Conservation (phyloP, 2,329 filamentous ascomycete species). For the Nemania diffusa region DNA sequence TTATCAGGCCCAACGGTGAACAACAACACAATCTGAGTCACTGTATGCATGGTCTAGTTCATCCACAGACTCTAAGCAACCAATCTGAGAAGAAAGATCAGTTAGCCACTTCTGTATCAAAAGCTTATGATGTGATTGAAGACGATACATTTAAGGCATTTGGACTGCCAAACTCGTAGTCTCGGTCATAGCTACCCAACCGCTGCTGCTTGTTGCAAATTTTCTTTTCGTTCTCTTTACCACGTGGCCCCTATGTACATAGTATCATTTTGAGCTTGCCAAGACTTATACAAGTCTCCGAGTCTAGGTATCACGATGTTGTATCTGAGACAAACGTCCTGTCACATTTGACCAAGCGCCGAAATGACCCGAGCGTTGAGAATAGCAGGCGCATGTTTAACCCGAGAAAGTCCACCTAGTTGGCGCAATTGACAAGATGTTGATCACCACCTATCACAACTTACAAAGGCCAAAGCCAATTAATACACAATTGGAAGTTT, state of each 20-base stretch:
- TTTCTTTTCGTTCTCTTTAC: not conserved
- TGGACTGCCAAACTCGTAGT: not conserved
- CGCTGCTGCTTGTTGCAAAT: no score
- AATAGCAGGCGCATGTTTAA: no score
- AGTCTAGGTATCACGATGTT: not conserved
- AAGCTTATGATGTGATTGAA: no score
- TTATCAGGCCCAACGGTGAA: not conserved
- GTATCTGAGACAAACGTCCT: not conserved
- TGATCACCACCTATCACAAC: no score
- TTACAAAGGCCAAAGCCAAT: not conserved
- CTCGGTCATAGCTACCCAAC: no score
- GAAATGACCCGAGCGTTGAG: not conserved
- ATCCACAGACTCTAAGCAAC: no score
- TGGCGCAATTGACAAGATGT: no score
- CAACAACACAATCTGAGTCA: not conserved
- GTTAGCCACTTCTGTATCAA: no score
- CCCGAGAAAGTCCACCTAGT: no score
- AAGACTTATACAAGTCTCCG: not conserved
- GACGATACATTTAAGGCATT: not conserved
- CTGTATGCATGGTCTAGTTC: not conserved
- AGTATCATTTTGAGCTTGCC: not conserved
- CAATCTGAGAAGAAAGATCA: no score
- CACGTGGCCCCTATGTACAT: not conserved
- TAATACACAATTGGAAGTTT: not conserved
- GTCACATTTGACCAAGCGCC: not conserved